Evolutionary conservation across 805 yeast genomes (phyloP), one percentile per base, ranked within the genome.

Genomic region (Jamesozyma gamospora): DNA sequence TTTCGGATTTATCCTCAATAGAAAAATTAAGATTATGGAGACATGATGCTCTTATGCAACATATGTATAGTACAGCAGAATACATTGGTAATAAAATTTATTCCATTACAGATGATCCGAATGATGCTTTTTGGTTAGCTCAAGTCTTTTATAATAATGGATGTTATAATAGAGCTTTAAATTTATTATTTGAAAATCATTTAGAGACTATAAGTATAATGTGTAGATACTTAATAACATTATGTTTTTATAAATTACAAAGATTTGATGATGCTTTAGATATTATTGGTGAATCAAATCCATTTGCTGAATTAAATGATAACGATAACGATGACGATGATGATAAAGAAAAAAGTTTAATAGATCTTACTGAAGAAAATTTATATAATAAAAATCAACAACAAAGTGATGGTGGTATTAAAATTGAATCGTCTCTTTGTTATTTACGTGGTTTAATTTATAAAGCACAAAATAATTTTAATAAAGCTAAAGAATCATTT

Each of bases 61-160:
- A 88, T 57, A 94, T 87, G 46, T 84, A 84, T 58, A 71, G 71
- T 33, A 85, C 96, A 0, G 96, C 97, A 0, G 90, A 82, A 51
- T 86, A 78, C 56, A 74, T 92, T 21, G 97, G 95, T 13, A 95
- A 92, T 63, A 90, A 88, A 52, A 84, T 92, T 7, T 70, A 85
- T 32, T 74, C 87, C 1, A 64, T 92, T 44, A 87, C 96, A 0
- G 71, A 72, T 43, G 96, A 88, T 54, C 82, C 95, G 12, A 84
- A 81, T 53, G 97, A 90, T 57, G 96, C 96, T 10, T 90, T 86
- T 60, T 88, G 96, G 96, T 68, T 90, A 25, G 96, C 95, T 0
- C 96, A 90, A 63, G 94, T 83, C 4, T 78, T 82, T 57, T 85
- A 77, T 58, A 67, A 77, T 41, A 76, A 75, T 41, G 90, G 90